Conservation (phyloP, 2,329 filamentous ascomycete genomes). For the Myriosclerotinia curreyana region DNA sequence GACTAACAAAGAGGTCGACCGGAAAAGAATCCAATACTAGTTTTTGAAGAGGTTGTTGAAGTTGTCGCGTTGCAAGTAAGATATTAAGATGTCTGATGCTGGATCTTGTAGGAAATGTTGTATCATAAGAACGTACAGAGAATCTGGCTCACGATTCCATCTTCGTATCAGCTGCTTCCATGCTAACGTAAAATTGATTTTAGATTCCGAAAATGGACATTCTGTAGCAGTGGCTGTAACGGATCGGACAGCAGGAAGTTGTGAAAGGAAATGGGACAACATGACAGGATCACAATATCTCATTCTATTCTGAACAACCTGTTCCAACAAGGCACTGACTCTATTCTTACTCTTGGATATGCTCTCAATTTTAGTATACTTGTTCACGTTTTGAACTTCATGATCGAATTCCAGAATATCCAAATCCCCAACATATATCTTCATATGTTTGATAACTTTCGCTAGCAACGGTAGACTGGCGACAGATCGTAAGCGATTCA, state of each 20-base stretch:
- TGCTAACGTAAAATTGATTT: slow-evolving; percentile 11
- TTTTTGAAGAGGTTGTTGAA: no score
- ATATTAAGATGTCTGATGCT: no score
- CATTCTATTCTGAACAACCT: slow-evolving; percentile 11
- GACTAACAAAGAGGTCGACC: no score
- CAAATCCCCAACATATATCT: slow-evolving; percentile 19
- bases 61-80: no score
- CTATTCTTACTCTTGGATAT: slow-evolving; percentile 3
- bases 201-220: slow-evolving; percentile 15
- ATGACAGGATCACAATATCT: slow-evolving; percentile 14
- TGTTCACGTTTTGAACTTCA: slow-evolving; percentile 20
- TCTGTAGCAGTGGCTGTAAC: background rate
- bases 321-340: slow-evolving; percentile 1
- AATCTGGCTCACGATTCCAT: slow-evolving; percentile 12
- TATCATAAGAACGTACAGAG: slow-evolving; percentile 15
- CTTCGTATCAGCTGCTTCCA: slow-evolving; percentile 6
- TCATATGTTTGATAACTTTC: slow-evolving; percentile 15
- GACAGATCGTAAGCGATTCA: slow-evolving; percentile 4
- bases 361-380: slow-evolving; percentile 9
- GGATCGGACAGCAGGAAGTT: background rate
- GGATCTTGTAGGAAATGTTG: slow-evolving; percentile 14
- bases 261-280: slow-evolving; percentile 5
- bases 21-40: no score
- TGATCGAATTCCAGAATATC: slow-evolving; percentile 21
- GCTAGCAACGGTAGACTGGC: slow-evolving; percentile 15